Evolutionary conservation across 2,329 filamentous ascomycete species (phyloP), one percentile per base, ranked within the genome.

Genomic region (Botrytis fragariae): DNA sequence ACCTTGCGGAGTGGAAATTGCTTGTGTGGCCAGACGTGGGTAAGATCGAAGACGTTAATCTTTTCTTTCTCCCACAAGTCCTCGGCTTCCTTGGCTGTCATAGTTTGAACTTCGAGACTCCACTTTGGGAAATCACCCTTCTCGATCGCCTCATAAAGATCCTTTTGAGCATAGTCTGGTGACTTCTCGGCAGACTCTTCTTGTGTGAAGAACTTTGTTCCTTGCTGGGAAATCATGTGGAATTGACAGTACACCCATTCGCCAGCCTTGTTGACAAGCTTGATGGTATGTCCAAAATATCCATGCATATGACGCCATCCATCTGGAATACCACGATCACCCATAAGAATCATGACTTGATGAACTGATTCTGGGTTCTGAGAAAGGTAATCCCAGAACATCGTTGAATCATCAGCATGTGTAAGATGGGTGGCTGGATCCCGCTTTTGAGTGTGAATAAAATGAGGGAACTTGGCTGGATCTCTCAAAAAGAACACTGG

Each of bases 401-500:
- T 51, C 6, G 89, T 91, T 20, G 85, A 85, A 74, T 89, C 86
- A 68, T 88, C 86, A 5, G 88, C 87, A 77, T 88, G 85, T 14
- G 87, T 89, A 9, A 92, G 82, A 79, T 93, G 89, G 5, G 90
- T 93, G 44, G 88, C 84, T 0, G 91, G 91, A 78, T 93, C 85
- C n/a, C 91, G 86, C 85, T 93, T 93, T 80, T 93, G 91, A 0
- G 91, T 92, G 80, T 93, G 91, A 71, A 93, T 93, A 79, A 93
- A 91, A 79, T 90, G 84, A 37, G 91, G 91, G 79, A 92, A 93
- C 81, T 93, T 93, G 76, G 89, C 86, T 0, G 91, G 90, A 75
- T 93, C 91, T 71, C 91, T 85, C n/a, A 93, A 79, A 82, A 94
- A 93, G 85, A 93, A 94, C 4, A 93, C 88, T 0, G 91, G 91